Base-by-base conservation (phyloP, 805 yeast species). In the Kurtzmaniella cleridarum region DNA sequence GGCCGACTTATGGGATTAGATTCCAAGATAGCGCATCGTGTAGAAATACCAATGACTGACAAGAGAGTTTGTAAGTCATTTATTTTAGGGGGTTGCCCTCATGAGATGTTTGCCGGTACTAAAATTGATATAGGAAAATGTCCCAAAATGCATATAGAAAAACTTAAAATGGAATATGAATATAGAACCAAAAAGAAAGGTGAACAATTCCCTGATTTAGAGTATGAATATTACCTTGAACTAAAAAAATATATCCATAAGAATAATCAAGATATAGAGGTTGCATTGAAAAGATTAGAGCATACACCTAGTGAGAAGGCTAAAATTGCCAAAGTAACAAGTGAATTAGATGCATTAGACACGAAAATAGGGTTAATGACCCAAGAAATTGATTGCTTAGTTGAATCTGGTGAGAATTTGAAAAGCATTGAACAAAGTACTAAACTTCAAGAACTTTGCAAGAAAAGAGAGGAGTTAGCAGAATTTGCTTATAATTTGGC, bases 21-120 rank as follows among this genome's bases (percentile, higher is more conserved):
- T 27, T 64, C 72, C 3, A 52, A 73, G 32, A 55, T 62, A 11
- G 56, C 63, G 12, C 64, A 65, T 20, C 61, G 60, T 43, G 63
- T 49, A 48, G 74, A 50, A 53, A 68, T 57, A 40, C 78, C 54
- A 48, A 68, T 59, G 62, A 66, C 62, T 34, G 64, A 45, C 57
- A 71, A 38, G 11, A 66, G 77, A 32, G 79, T 88, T 5, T 90
- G 98, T 60, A 84, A 84, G 55, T 69, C 84, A 14, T 90, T 81
- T 55, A 58, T 90, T n/a, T 86, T 87, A 12, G 96, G 93, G 0
- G 74, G 76, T 7, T 90, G 98, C 50, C 91, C 95, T 0, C 81
- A 84, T 56, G 96, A 89, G 46, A 57, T 89, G 34, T 85, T 90
- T 53, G 71, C 72, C 10, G 86, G 87, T 5, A 86, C 96, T 10